Percentiles rank a stretch among this genome's conserved stretches.
phyloP scores from a whole-genome alignment of 164 flowering plant species.

The Paratinospora sagittata region DNA sequence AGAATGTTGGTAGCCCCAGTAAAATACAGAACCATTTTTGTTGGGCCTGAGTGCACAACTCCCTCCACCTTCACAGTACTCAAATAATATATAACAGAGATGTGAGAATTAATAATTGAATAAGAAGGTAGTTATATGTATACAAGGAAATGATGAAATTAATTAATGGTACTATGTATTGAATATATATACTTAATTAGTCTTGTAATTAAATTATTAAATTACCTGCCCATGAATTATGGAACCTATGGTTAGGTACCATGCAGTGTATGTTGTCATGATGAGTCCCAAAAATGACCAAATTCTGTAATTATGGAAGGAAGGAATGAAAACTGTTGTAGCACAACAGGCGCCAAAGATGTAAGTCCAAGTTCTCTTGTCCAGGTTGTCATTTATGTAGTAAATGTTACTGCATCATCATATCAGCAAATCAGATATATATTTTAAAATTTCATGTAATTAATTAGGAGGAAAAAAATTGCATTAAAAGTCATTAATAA shows the following conservation, averaged over 20 bases:
- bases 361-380: conserved; percentile 86
- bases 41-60: conserved; percentile 67
- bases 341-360: conserved; percentile 91
- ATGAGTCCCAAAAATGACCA: conserved; percentile 85
- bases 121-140: too few species aligned
- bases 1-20: conserved; percentile 82
- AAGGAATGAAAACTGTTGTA: conserved; percentile 74
- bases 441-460: neutral
- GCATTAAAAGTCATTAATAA: too few species aligned
- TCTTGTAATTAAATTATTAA: too few species aligned
- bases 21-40: conserved; percentile 57
- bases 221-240: conserved; percentile 70
- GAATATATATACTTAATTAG: neutral
- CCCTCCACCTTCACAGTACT: conserved; percentile 41
- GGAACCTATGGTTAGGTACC: conserved; percentile 82
- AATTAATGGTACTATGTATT: neutral
- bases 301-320: conserved; percentile 80
- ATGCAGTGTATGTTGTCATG: conserved; percentile 88
- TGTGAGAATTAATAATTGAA: neutral
- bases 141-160: too few species aligned
- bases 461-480: too few species aligned
- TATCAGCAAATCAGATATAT: neutral
- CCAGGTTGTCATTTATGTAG: conserved; percentile 69
- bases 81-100: neutral
- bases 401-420: conserved; percentile 61